Evolutionary conservation across 805 yeast species (phyloP), one percentile per base, ranked within the genome.

Genomic region (Candida sithepensis): DNA sequence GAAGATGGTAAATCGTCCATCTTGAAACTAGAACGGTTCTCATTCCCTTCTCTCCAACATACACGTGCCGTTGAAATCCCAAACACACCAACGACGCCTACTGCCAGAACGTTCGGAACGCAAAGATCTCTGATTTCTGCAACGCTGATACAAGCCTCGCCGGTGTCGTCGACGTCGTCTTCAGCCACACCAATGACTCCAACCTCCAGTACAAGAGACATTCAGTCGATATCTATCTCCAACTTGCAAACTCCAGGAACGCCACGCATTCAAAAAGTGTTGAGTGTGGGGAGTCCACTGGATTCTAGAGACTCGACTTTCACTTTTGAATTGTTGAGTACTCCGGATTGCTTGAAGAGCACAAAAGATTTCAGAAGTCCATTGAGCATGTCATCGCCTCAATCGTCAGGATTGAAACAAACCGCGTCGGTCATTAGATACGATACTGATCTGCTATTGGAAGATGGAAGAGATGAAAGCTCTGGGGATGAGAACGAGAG

Each of bases 261-360:
- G 18, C 38, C 38, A n/a, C 38, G 20, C 5, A 34, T 57, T 37
- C 45, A 52, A 16, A 56, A 57, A 41, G 59, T 58, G 22, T 36
- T 55, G 3, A 52, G 58, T 10, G 40, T 54, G 13, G 57, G 58
- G 3, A 58, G 62, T 3, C 64, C 64, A 13, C 3, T 41, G 13
- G 55, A 58, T 40, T 59, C 62, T n/a, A 56, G 62, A 32, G 41
- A 59, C 42, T 59, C 64, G 2, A 55, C 64, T 21, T 58, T 61
- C 50, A 58, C 58, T 7, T 55, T 57, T 46, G 59, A 59, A 48
- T 43, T 58, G 14, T 44, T 59, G 8, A 43, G 43, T 18, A 51
- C 59, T 10, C 59, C 59, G 3, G 56, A 52, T 16, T 39, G 40
- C 37, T 41, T 49, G 18, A 44, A 34, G 40, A n/a, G n/a, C n/a